Evolutionary conservation across 2,329 filamentous ascomycete species (phyloP).

Genomic region (Aureobasidium vineae): DNA sequence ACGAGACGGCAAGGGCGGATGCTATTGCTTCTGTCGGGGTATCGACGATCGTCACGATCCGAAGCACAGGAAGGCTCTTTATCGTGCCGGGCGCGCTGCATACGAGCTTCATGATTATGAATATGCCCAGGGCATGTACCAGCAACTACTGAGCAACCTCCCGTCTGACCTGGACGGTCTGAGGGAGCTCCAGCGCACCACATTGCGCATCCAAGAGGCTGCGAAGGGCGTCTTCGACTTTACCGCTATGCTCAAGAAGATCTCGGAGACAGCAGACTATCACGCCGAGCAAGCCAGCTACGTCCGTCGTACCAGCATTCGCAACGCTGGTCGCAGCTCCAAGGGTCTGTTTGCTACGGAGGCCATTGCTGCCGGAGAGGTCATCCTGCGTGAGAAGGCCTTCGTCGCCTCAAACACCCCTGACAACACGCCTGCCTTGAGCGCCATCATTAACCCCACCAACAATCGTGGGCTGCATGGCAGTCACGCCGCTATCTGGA

Average conservation of each 20-base stretch:
- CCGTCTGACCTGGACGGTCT: background rate
- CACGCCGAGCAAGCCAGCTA: background rate
- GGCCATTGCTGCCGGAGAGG: background rate
- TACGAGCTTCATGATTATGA: background rate
- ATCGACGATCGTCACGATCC: background rate
- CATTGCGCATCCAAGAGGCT: background rate
- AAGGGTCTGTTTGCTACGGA: background rate
- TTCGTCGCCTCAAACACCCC: background rate
- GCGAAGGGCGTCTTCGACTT: background rate
- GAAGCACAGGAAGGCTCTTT: background rate
- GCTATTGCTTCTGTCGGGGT: background rate
- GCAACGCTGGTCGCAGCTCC: background rate
- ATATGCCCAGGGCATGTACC: background rate
- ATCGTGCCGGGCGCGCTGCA: background rate
- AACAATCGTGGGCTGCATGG: background rate
- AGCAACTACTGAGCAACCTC: background rate
- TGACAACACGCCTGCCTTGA: background rate
- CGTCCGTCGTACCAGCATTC: background rate
- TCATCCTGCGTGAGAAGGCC: constrained; percentile 1
- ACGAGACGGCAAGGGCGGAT: background rate
- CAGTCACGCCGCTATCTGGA: background rate
- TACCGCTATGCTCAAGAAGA: background rate
- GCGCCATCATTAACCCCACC: background rate
- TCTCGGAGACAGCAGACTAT: background rate
- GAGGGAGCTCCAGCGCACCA: background rate